Evolutionary conservation across 129 eudicot species (phyloP), one percentile per base, ranked within the genome.

Genomic region (Dittrichia graveolens): DNA sequence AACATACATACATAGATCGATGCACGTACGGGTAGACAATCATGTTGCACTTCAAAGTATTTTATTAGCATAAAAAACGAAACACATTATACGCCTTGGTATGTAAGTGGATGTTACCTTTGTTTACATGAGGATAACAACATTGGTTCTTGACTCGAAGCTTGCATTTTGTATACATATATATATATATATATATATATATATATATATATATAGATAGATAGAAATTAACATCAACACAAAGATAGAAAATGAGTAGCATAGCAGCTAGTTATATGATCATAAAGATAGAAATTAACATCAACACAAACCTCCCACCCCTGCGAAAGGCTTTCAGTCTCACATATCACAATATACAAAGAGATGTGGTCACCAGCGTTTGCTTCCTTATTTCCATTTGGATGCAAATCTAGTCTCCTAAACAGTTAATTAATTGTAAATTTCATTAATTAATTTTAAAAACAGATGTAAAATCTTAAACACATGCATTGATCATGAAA

Each of bases 361-460:
- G 66, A 43, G n/a, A 71, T 71, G 44, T 71, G 76, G 2, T n/a
- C 44, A n/a, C 53, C 4, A 6, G 13, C 54, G 3, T 31, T 31
- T 13, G 42, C 67, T 4, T 57, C 76, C 15, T 19, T 34, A 3
- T 54, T 57, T 71, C 76, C 76, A 19, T 56, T 56, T 56, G 61
- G 61, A 39, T 56, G 31, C 61, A 56, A 56, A 24, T 56, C 61
- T 19, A 56, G 76, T 44, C 66, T 71, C 76, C 76, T 71, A 18
- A 38, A 40, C 3, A 5, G n/a, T 38, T 6, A 44, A 69, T 1
- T 9, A 11, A 54, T 18, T n/a, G n/a, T n/a, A n/a, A n/a, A 16
- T 38, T n/a, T 18, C 37, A 41, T 3, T 5, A 24, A 24, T 24
- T 24, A 24, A 2, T 24, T 24, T 24, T 24, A 24, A 24, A 24